A percentile compares a stretch with the other conserved stretches of the same genome.
Conservation (phyloP, 805 yeast genomes). For the Saccharomyces kudriavzevii region DNA sequence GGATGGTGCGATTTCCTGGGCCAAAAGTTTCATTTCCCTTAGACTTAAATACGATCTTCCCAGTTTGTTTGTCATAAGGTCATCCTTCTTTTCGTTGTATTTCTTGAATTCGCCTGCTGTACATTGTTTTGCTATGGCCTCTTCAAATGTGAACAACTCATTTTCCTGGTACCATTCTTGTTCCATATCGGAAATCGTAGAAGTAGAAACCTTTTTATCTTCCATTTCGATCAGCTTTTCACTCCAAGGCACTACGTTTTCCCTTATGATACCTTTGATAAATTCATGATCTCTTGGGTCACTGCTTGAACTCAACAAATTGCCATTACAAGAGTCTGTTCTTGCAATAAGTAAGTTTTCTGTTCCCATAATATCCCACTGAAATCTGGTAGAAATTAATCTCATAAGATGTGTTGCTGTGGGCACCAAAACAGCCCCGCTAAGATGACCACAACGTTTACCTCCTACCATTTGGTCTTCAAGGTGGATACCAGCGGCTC, state of each 20-base stretch:
- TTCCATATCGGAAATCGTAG: slow-evolving; percentile 36
- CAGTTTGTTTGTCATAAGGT: slow-evolving; percentile 9
- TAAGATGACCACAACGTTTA: slow-evolving; percentile 56
- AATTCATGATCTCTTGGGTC: slow-evolving; percentile 53
- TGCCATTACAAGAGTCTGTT: slow-evolving; percentile 51
- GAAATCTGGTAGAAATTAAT: slow-evolving; percentile 49
- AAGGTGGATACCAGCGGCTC: slow-evolving; percentile 59
- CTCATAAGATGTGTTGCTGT: slow-evolving; percentile 48
- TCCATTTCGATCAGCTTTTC: slow-evolving; percentile 40
- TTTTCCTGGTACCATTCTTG: slow-evolving; percentile 39
- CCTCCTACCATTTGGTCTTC: slow-evolving; percentile 62
- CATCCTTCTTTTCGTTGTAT: slow-evolving; percentile 17
- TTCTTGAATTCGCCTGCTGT: slow-evolving; percentile 15
- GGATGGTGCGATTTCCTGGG: slow-evolving; percentile 26
- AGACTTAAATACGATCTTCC: slow-evolving; percentile 24
- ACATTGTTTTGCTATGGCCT: slow-evolving; percentile 36
- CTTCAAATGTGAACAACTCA: slow-evolving; percentile 40
- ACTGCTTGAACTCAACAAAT: slow-evolving; percentile 41
- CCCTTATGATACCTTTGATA: slow-evolving; percentile 40
- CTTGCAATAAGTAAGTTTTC: slow-evolving; percentile 53
- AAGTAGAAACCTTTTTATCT: slow-evolving; percentile 29
- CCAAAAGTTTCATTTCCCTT: slow-evolving; percentile 17
- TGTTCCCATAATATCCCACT: slow-evolving; percentile 57
- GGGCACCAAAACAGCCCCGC: slow-evolving; percentile 57
- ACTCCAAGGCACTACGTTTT: slow-evolving; percentile 35